Evolutionary conservation across 768 basidiomycete species (phyloP).

Genomic region (Suillus paluster): DNA sequence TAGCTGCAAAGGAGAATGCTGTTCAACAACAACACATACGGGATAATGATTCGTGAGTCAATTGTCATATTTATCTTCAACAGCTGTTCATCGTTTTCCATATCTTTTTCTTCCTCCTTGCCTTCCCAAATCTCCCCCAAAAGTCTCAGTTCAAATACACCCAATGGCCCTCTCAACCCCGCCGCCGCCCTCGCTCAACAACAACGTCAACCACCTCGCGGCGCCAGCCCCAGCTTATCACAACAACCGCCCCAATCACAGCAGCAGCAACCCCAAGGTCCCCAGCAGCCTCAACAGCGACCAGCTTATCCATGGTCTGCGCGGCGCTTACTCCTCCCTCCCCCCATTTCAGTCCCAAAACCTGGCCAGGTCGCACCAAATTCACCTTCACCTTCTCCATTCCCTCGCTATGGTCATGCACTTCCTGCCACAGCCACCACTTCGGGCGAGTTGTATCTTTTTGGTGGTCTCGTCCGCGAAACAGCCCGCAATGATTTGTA

Average conservation of each 20-base stretch:
- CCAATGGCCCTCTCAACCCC: constrained; percentile 27
- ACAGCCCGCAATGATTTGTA: constrained; percentile 91
- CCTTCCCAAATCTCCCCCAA: constrained; percentile 28
- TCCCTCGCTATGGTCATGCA: constrained; percentile 96
- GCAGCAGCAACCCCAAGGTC: constrained; percentile 32
- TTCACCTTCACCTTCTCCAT: constrained; percentile 82
- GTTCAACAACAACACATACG: constrained; percentile 24
- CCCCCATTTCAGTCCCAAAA: constrained; percentile 66
- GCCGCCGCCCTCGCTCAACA: constrained; percentile 33
- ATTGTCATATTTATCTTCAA: no score
- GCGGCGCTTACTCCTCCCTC: constrained; percentile 69
- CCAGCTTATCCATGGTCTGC: constrained; percentile 86
- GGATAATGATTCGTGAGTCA: constrained; percentile 43
- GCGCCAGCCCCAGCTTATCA: constrained; percentile 31
- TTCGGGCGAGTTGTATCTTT: constrained; percentile 93
- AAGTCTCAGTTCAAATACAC: constrained; percentile 27
- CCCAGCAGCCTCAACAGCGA: constrained; percentile 44
- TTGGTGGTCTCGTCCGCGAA: constrained; percentile 95
- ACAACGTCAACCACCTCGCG: constrained; percentile 42
- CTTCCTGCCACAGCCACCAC: constrained; percentile 77
- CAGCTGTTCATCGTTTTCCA: constrained; percentile 1
- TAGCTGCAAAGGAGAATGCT: constrained; percentile 39
- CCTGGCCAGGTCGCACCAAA: constrained; percentile 67
- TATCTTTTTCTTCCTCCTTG: background rate
- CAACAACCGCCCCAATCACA: constrained; percentile 33